These are phyloP conservation scores for Entamoeba moshkovskii DNA, from an alignment of 208 protist species.

Conservation along the genomic window DNA sequence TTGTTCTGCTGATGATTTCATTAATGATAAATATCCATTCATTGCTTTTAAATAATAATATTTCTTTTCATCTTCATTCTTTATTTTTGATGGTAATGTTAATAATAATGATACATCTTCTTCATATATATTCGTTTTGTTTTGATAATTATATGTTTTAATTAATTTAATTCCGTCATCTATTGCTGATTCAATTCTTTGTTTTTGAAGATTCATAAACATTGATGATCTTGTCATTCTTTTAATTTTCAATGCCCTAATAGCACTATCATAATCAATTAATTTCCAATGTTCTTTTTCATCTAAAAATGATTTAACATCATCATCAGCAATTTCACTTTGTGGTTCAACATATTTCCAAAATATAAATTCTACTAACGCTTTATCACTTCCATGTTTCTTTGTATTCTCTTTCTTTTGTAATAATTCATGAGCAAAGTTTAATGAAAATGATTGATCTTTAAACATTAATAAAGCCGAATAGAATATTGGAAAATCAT, in stretches of 20 bases:
- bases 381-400: not conserved
- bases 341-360: not conserved
- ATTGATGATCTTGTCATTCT: not conserved
- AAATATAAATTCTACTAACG: not conserved
- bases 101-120: not conserved
- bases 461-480: not conserved
- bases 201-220: not conserved
- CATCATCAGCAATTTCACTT: not conserved
- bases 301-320: not conserved
- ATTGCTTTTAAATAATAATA: not conserved
- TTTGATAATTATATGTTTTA: not conserved
- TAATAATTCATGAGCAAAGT: not conserved
- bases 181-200: not conserved
- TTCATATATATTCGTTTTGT: not conserved
- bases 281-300: not conserved
- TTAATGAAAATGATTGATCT: not conserved
- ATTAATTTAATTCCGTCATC: not conserved
- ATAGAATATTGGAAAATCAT: not conserved
- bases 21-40: not conserved
- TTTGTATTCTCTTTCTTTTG: not conserved
- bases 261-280: not conserved
- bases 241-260: not conserved
- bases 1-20: not conserved
- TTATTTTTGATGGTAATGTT: not conserved
- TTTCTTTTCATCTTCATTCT: not conserved